Percentiles rank a stretch among this genome's conserved stretches.
phyloP scores from a whole-genome alignment of 78 protist genomes.

The Dictyostelium firmibasis region DNA sequence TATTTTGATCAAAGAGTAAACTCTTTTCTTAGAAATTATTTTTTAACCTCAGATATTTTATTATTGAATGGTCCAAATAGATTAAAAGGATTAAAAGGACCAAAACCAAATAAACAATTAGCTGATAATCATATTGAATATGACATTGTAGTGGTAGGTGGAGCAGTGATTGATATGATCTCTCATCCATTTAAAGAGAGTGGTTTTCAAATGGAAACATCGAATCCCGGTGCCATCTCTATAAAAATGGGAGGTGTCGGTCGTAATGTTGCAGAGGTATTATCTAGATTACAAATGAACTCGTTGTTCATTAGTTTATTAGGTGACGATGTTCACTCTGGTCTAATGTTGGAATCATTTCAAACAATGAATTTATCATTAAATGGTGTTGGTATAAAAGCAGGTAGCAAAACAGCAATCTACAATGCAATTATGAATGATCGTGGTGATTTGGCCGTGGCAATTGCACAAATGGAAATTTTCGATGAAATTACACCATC shows the following conservation, averaged over 20 bases:
- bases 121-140: neutral
- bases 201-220: conserved; percentile 27
- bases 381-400: neutral
- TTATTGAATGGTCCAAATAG: neutral
- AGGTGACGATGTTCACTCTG: conserved; percentile 51
- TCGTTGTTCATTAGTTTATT: conserved; percentile 65
- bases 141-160: conserved; percentile 59
- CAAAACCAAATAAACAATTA: neutral
- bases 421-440: conserved; percentile 79
- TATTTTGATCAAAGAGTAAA: neutral
- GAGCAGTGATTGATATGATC: conserved; percentile 44
- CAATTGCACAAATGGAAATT: conserved; percentile 76
- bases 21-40: neutral
- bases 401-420: conserved; percentile 41
- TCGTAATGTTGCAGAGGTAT: conserved; percentile 65
- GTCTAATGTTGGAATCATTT: conserved; percentile 15
- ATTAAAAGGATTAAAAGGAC: neutral
- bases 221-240: conserved; percentile 35
- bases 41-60: neutral
- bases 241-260: conserved; percentile 83
- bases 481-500: conserved; percentile 57
- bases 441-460: conserved; percentile 63
- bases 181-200: conserved; percentile 34
- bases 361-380: neutral
- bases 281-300: conserved; percentile 1